Percentiles rank a stretch among this genome's conserved stretches.
phyloP scores from a whole-genome alignment of 2,329 filamentous ascomycete species.

The Cladosporium sp. region DNA sequence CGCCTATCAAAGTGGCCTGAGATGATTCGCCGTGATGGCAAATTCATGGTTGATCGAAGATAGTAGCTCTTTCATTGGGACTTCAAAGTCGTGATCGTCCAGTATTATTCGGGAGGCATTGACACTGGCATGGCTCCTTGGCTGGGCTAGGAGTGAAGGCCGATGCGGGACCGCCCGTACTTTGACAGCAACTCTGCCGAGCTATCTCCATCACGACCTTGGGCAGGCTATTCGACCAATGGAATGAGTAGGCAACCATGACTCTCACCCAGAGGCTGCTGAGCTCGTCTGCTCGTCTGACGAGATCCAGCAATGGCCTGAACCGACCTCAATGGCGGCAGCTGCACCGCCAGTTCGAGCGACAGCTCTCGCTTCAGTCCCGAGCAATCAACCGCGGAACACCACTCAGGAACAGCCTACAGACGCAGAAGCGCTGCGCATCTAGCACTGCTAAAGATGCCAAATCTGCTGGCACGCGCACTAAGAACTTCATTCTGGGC shows the following conservation, averaged over 20 bases:
- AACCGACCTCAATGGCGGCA: constrained; percentile 20
- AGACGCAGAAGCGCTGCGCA: constrained; percentile 12
- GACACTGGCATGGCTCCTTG: no score
- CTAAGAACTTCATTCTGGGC: constrained; percentile 48
- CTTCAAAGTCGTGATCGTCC: no score
- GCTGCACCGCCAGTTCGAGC: constrained; percentile 20
- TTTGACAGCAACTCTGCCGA: not conserved
- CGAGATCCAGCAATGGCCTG: constrained; percentile 15
- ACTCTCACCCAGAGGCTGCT: constrained; percentile 17
- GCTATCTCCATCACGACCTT: not conserved
- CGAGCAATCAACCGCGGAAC: constrained; percentile 8
- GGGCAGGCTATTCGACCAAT: not conserved
- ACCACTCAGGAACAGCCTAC: constrained; percentile 8
- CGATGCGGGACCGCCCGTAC: no score
- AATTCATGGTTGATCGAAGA: no score
- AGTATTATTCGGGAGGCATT: no score
- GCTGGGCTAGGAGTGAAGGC: no score
- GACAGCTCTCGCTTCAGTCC: constrained; percentile 18
- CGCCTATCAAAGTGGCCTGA: no score
- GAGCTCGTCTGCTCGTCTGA: constrained; percentile 16
- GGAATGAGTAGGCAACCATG: constrained; percentile 15
- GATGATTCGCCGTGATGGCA: no score
- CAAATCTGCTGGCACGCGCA: constrained; percentile 36
- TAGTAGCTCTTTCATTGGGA: no score
- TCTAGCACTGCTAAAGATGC: constrained; percentile 27